phyloP scores from a whole-genome alignment of 371 early-diverging fungal species.

The Saksenaea vasiformis region DNA sequence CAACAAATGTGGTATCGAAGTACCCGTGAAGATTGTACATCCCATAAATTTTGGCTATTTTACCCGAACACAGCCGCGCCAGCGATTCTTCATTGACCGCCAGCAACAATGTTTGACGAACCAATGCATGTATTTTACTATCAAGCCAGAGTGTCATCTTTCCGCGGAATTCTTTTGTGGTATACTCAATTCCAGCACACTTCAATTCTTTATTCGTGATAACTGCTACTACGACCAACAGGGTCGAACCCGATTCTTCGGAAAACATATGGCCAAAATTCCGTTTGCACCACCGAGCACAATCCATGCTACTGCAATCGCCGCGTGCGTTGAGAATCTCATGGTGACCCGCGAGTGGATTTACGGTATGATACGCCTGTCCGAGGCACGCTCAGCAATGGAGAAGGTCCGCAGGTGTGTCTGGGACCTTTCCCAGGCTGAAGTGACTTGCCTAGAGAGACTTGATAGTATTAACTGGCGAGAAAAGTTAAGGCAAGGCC shows the following conservation, averaged over 20 bases:
- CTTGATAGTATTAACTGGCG: background rate
- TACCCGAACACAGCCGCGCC: slow-evolving; percentile 58
- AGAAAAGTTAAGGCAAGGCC: background rate
- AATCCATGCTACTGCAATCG: slow-evolving; percentile 14
- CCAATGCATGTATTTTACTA: slow-evolving; percentile 65
- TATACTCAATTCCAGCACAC: slow-evolving; percentile 55
- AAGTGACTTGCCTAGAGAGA: background rate
- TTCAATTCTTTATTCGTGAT: slow-evolving; percentile 56
- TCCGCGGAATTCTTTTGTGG: slow-evolving; percentile 52
- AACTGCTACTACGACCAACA: slow-evolving; percentile 67
- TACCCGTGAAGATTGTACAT: slow-evolving; percentile 58
- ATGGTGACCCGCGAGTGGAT: slow-evolving; percentile 21
- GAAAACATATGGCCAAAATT: slow-evolving; percentile 64
- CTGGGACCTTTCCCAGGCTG: slow-evolving; percentile 26
- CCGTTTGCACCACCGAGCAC: slow-evolving; percentile 54
- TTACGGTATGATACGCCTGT: slow-evolving; percentile 17
- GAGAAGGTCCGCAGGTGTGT: slow-evolving; percentile 35
- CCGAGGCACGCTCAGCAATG: slow-evolving; percentile 15
- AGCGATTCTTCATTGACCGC: slow-evolving; percentile 58
- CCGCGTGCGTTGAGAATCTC: slow-evolving; percentile 20
- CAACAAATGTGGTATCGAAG: slow-evolving; percentile 58
- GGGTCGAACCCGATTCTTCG: slow-evolving; percentile 63
- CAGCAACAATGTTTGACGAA: slow-evolving; percentile 46
- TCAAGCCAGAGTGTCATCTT: slow-evolving; percentile 30
- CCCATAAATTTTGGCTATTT: slow-evolving; percentile 73